phyloP scores from a whole-genome alignment of 163 green algal genomes.

The Botryococcus braunii region DNA sequence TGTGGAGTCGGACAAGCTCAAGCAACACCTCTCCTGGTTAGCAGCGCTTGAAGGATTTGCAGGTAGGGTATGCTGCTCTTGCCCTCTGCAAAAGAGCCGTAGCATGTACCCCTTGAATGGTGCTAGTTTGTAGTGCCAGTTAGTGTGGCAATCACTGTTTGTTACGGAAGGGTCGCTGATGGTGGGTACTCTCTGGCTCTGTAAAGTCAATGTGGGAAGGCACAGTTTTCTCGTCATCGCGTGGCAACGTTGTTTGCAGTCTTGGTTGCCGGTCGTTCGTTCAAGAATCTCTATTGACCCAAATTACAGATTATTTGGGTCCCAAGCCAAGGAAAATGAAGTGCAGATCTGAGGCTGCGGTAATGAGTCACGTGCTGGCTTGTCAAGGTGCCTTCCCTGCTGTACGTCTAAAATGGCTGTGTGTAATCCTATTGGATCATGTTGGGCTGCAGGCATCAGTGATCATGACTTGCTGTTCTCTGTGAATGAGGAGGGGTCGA shows the following conservation, averaged over 20 bases:
- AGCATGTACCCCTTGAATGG: not conserved
- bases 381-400: not conserved
- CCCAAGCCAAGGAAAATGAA: not conserved
- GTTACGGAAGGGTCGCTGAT: too few relatives aligned
- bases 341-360: not conserved
- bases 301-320: not conserved
- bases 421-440: too few relatives aligned
- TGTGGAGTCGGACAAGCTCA: slow-evolving; percentile 21
- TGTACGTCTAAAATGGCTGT: too few relatives aligned
- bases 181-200: too few relatives aligned
- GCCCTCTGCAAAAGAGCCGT: not conserved
- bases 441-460: slow-evolving; percentile 41
- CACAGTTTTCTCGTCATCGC: too few relatives aligned
- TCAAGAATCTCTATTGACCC: not conserved
- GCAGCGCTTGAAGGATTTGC: slow-evolving; percentile 32
- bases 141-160: too few relatives aligned
- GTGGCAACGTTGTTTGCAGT: too few relatives aligned
- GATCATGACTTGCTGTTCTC: slow-evolving; percentile 71
- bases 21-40: slow-evolving; percentile 40
- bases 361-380: not conserved
- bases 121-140: not conserved
- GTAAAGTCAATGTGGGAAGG: too few relatives aligned
- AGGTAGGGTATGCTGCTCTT: slow-evolving; percentile 13
- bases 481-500: not conserved
- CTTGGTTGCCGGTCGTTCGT: not conserved